These are phyloP conservation scores for Geotrichum phurueaensis DNA, from an alignment of 1,139 yeast genomes.

Conservation along the genomic window DNA sequence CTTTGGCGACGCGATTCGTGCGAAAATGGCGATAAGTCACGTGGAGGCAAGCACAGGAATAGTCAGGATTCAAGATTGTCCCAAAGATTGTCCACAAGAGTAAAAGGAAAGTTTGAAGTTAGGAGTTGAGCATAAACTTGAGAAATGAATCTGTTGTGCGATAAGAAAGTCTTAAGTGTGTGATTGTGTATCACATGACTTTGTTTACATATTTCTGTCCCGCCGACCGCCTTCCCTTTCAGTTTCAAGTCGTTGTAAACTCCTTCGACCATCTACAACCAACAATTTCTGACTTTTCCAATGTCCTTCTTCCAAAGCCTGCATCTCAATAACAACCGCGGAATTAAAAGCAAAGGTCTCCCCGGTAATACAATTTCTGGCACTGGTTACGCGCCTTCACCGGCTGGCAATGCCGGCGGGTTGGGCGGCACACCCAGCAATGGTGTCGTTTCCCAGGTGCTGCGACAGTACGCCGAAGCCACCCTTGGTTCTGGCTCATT, in stretches of 20 bases:
- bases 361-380: constrained; percentile 49
- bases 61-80: background rate
- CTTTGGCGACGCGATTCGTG: background rate
- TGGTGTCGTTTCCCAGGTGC: constrained; percentile 28
- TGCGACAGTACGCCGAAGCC: constrained; percentile 81
- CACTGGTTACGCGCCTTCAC: background rate
- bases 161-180: background rate
- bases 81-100: background rate
- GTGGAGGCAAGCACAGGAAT: background rate
- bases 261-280: background rate
- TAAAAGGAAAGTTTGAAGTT: background rate
- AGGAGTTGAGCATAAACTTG: background rate
- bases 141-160: background rate
- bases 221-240: background rate
- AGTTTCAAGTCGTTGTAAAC: background rate
- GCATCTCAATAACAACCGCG: constrained; percentile 22
- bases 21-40: constrained; percentile 4
- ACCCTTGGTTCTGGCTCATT: constrained; percentile 89
- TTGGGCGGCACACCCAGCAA: constrained; percentile 22
- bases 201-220: constrained; percentile 8
- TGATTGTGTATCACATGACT: constrained; percentile 1
- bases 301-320: constrained; percentile 54
- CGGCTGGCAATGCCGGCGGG: background rate
- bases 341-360: constrained; percentile 72
- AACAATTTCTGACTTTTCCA: background rate